Base-by-base conservation (phyloP, 129 eudicot species). In the Ambrosia trifida region DNA sequence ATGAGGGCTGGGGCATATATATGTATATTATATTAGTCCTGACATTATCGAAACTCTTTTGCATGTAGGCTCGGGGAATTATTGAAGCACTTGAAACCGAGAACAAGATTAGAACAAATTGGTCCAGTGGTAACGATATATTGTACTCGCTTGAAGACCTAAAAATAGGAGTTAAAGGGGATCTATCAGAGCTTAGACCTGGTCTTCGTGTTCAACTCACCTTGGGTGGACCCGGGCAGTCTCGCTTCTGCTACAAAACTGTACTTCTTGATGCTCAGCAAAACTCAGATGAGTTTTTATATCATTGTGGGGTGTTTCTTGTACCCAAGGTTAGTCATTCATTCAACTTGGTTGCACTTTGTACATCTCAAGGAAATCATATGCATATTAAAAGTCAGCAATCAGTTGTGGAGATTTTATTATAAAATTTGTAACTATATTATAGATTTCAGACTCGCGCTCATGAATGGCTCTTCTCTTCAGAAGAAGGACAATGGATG, bases 401-500 rank as follows among this genome's bases (percentile, higher is more conserved):
- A 54, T 35, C 28, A 13, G 57, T 76, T 3, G 31, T 19, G 28
- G 52, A 63, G 10, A 57, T 69, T 64, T 38, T 31, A 38, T 40
- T 44, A 50, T 54, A 66, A 51, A 81, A 66, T 72, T 50, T 72
- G 49, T 82, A 74, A 90, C 89, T 76, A 81, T 65, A 72, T 31
- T 69, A 69, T 74, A 81, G 74, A 85, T 85, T 89, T 80, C 92
- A 94, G 98, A 81, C 77, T 53, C 86, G 98, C 57, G 85, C 74
- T 71, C 87, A 80, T 72, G 98, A 94, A 64, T 94, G 98, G 98
- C 79, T 94, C 76, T 94, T 83, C 83, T 79, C 91, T 40, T 94
- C 98, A 52, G 96, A 85, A 80, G 98, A 94, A 89, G 98, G 98
- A 58, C 98, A 94, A 82, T 94, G 98, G 98, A 70, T 83, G 60